Base-by-base conservation (phyloP, 108 stramenopile species). In the Nitzschia inconspicua region DNA sequence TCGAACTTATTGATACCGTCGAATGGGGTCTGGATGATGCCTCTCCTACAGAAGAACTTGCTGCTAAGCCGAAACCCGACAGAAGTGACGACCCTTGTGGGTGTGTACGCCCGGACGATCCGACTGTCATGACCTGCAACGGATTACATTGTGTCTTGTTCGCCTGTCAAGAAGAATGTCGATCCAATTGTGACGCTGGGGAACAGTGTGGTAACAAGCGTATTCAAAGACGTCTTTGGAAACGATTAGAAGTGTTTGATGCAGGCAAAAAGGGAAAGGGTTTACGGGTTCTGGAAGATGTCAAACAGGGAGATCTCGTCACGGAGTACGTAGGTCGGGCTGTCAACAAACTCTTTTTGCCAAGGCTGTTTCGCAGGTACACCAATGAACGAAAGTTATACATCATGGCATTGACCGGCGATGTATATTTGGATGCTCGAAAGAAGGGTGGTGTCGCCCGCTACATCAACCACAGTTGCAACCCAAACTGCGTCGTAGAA, bases 391-490 rank as follows among this genome's bases (percentile, higher is more conserved):
- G 95, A 2, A 91, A 85, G 74, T 72, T 95, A 56, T 99, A 98
- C 67, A 90, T 98, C 58, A 94, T 99, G 90, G 85, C 94, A 7
- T 67, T 98, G 23, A 95, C 95, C 55, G 72, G 77, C 18, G 80
- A 85, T 57, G 63, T 89, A 4, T 95, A 93, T 51, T 68, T 99
- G 32, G 99, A 99, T 75, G 97, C 97, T 9, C 83, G 96, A n/a
- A 60, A 75, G 27, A 63, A 77, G 31, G 99, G 99, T 11, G 85
- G 90, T 24, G 68, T 95, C 19, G 97, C 99, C 0, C 82, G 99
- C 5, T 99, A 94, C 65, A 93, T 98, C 64, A 99, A 99, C 75
- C 99, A 99, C 72, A 88, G 84, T 42, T 98, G 97, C 62, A 88
- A 96, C 26, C 99, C 99, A 6, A 97, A 95, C 68, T 96, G 94